A percentile compares a stretch with the other conserved stretches of the same genome.
Evolutionary conservation across 2,329 filamentous ascomycete genomes (phyloP).

Genomic region (Trichophyton schoenleinii): DNA sequence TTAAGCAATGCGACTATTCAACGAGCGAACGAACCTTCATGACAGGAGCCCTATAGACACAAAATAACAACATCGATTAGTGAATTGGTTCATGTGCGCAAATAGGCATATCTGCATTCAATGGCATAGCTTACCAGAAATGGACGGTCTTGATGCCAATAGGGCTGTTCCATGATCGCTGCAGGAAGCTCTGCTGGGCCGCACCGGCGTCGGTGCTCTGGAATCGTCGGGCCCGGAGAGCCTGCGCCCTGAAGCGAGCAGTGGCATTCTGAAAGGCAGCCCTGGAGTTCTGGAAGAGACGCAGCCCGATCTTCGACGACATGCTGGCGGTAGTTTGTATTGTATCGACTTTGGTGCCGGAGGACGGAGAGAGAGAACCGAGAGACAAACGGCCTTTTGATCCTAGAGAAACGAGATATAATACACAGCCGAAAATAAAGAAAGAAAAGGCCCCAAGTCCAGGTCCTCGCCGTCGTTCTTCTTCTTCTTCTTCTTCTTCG

Average conservation of each 20-base stretch:
- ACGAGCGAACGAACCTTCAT: conserved; percentile 60
- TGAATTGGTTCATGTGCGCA: neutral
- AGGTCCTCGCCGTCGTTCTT: no score
- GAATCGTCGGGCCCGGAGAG: conserved; percentile 48
- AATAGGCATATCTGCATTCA: neutral
- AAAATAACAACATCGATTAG: neutral
- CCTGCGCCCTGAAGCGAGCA: conserved; percentile 42
- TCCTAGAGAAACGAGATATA: neutral
- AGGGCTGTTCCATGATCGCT: conserved; percentile 72
- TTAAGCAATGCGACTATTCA: neutral
- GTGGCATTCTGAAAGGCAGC: conserved; percentile 41
- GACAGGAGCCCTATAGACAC: conserved; percentile 60
- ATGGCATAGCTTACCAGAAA: conserved; percentile 58
- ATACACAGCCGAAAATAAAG: neutral
- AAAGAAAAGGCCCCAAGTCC: neutral
- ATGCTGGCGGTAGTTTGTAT: conserved; percentile 26
- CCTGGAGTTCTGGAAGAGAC: conserved; percentile 41
- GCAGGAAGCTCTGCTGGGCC: conserved; percentile 44
- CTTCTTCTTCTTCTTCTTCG: no score
- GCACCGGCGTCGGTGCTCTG: conserved; percentile 52
- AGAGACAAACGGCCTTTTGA: neutral
- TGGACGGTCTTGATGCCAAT: conserved; percentile 86
- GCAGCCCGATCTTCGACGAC: conserved; percentile 46
- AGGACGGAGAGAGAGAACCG: neutral
- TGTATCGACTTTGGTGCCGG: neutral